These are phyloP conservation scores for Suhomyces kilbournensis DNA, from an alignment of 805 yeast genomes.

Conservation along the genomic window DNA sequence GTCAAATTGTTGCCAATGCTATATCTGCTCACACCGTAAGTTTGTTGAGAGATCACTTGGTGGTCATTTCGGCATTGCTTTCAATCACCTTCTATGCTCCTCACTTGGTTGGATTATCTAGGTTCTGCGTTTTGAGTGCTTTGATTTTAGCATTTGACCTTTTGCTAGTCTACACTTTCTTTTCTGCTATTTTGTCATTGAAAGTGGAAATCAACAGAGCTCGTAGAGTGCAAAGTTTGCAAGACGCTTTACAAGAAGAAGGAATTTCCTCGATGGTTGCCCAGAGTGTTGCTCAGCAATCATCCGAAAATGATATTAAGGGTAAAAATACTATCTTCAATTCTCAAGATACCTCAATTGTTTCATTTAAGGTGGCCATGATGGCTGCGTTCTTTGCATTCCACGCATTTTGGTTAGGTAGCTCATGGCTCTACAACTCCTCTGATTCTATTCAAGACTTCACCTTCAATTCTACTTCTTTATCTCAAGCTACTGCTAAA, in stretches of 20 bases:
- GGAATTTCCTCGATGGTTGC: slow-evolving; percentile 79
- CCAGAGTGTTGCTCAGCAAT: slow-evolving; percentile 54
- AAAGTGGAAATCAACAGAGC: slow-evolving; percentile 87
- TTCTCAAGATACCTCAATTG: slow-evolving; percentile 32
- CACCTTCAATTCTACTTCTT: slow-evolving; percentile 18
- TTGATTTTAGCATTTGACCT: slow-evolving; percentile 70
- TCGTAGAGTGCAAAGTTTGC: slow-evolving; percentile 73
- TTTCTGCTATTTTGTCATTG: slow-evolving; percentile 76
- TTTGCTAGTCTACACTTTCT: slow-evolving; percentile 73
- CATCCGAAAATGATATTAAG: slow-evolving; percentile 36
- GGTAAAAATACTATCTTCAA: slow-evolving; percentile 23
- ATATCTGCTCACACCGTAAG: slow-evolving; percentile 44
- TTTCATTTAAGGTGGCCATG: slow-evolving; percentile 58
- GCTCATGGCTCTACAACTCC: slow-evolving; percentile 58
- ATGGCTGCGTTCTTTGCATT: slow-evolving; percentile 57
- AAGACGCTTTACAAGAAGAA: slow-evolving; percentile 85
- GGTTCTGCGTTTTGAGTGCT: slow-evolving; percentile 75
- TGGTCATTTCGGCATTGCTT: slow-evolving; percentile 67
- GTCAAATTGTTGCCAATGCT: slow-evolving; percentile 42
- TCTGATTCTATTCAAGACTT: slow-evolving; percentile 8
- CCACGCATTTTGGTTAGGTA: slow-evolving; percentile 66
- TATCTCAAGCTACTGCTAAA: slow-evolving; percentile 42
- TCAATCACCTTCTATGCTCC: slow-evolving; percentile 64
- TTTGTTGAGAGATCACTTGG: slow-evolving; percentile 69
- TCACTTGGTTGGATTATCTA: slow-evolving; percentile 69